Evolutionary conservation across 345 rosid species (phyloP).

Genomic region (Bretschneidera sinensis): DNA sequence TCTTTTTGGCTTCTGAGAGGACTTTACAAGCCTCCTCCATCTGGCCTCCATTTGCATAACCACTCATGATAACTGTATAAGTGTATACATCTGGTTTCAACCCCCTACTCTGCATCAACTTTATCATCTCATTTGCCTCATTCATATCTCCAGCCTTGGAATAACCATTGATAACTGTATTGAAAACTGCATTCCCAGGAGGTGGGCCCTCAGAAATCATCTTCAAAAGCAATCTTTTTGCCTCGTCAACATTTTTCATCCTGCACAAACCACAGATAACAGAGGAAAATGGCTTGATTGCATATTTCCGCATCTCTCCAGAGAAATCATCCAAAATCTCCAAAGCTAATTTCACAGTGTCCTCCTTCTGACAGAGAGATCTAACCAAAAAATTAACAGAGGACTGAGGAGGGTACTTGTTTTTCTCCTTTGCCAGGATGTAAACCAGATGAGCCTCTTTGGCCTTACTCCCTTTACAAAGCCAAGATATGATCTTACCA

Average conservation of each 20-base stretch:
- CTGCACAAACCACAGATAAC: constrained; percentile 67
- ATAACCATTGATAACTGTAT: constrained; percentile 46
- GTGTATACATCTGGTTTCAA: constrained; percentile 76
- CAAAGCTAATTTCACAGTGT: constrained; percentile 51
- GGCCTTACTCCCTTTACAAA: constrained; percentile 57
- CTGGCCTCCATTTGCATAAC: constrained; percentile 63
- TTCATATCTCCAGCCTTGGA: constrained; percentile 56
- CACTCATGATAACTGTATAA: constrained; percentile 73
- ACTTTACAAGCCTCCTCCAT: constrained; percentile 64
- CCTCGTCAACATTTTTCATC: constrained; percentile 50
- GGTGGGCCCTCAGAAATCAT: constrained; percentile 75
- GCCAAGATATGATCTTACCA: constrained; percentile 68
- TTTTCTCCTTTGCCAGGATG: constrained; percentile 42
- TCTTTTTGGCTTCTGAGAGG: constrained; percentile 65
- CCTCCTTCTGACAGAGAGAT: constrained; percentile 53
- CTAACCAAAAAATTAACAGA: constrained; percentile 43
- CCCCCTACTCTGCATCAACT: constrained; percentile 71
- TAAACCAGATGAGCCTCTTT: constrained; percentile 53
- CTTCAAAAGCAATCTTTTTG: constrained; percentile 48
- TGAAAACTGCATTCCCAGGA: constrained; percentile 80
- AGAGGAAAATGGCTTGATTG: constrained; percentile 65
- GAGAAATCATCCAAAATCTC: constrained; percentile 48
- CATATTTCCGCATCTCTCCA: constrained; percentile 44
- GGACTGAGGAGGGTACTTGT: constrained; percentile 35
- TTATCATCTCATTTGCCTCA: constrained; percentile 51